Evolutionary conservation across 108 stramenopile genomes (phyloP).

Genomic region (Schizochytrium sp.): DNA sequence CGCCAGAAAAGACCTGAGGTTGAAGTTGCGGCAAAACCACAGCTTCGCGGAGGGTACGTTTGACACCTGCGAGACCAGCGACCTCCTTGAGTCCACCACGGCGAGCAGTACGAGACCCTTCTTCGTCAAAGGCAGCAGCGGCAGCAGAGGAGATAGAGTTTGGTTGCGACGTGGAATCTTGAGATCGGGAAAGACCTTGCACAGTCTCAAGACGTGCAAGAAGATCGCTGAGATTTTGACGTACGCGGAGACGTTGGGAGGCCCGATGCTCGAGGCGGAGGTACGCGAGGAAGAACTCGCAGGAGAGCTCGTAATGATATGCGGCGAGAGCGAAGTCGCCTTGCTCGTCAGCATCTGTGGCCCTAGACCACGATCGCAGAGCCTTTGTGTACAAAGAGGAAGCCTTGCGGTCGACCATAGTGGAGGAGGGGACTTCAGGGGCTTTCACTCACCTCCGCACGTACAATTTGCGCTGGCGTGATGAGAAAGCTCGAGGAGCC

Average conservation of each 20-base stretch:
- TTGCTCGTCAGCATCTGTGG: too few species aligned
- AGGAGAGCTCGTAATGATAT: background rate
- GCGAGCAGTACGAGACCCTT: background rate
- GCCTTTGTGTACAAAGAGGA: too few species aligned
- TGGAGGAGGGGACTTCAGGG: too few species aligned
- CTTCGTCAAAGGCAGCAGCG: background rate
- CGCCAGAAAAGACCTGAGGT: slow-evolving; percentile 93
- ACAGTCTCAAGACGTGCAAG: background rate
- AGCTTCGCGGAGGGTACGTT: slow-evolving; percentile 95
- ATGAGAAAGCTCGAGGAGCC: too few species aligned
- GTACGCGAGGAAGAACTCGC: background rate
- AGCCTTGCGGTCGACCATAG: too few species aligned
- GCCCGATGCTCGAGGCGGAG: background rate
- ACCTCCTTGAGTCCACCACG: slow-evolving; percentile 81
- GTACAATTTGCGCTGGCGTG: too few species aligned
- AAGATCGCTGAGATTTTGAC: background rate
- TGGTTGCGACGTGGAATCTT: too few species aligned
- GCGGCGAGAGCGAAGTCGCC: too few species aligned
- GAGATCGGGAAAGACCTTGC: background rate
- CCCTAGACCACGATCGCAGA: too few species aligned
- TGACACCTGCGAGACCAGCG: slow-evolving; percentile 92
- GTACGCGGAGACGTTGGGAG: background rate
- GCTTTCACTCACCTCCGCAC: too few species aligned
- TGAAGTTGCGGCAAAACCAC: slow-evolving; percentile 91
- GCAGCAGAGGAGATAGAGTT: background rate